These are phyloP conservation scores for Agaricales sp. DNA, from an alignment of 1,284 basidiomycete species.

Conservation along the genomic window DNA sequence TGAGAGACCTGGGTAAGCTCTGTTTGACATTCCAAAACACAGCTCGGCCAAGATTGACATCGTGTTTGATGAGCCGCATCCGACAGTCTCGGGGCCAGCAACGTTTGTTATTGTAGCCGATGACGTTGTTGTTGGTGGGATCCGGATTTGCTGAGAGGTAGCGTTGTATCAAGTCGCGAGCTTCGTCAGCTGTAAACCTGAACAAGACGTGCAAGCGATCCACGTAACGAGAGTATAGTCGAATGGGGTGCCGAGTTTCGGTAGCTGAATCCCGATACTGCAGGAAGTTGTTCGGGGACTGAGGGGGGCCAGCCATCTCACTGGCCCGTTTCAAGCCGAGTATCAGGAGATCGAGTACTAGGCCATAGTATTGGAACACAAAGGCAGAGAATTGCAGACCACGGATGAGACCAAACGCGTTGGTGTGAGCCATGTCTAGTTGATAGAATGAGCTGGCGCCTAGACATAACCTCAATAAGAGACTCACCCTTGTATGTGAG, in stretches of 20 bases:
- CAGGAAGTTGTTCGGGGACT: conserved; percentile 93
- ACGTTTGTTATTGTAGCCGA: conserved; percentile 98
- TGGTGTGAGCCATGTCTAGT: conserved; percentile 82
- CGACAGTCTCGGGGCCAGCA: conserved; percentile 99
- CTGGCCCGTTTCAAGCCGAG: conserved; percentile 90
- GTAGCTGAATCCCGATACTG: conserved; percentile 91
- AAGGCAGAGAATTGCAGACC: conserved; percentile 95
- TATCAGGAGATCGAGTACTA: conserved; percentile 86
- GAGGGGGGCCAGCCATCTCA: conserved; percentile 94
- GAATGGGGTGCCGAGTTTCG: conserved; percentile 90
- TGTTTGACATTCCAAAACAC: conserved; percentile 99
- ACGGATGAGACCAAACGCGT: conserved; percentile 87
- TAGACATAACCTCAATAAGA: conserved; percentile 9
- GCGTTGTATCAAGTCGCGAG: conserved; percentile 94
- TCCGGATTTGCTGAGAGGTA: conserved; percentile 96
- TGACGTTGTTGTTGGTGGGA: conserved; percentile 97
- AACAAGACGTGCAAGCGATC: conserved; percentile 92
- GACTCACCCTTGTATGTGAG: conserved; percentile 81
- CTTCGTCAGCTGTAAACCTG: conserved; percentile 97
- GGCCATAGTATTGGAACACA: conserved; percentile 94
- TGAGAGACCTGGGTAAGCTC: conserved; percentile 88
- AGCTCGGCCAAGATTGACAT: conserved; percentile 96
- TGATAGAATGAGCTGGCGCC: conserved; percentile 5
- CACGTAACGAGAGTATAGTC: conserved; percentile 91
- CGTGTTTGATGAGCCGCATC: conserved; percentile 99